Evolutionary conservation across 306 rosid genomes (phyloP).

Genomic region (Crataegus laevigata): DNA sequence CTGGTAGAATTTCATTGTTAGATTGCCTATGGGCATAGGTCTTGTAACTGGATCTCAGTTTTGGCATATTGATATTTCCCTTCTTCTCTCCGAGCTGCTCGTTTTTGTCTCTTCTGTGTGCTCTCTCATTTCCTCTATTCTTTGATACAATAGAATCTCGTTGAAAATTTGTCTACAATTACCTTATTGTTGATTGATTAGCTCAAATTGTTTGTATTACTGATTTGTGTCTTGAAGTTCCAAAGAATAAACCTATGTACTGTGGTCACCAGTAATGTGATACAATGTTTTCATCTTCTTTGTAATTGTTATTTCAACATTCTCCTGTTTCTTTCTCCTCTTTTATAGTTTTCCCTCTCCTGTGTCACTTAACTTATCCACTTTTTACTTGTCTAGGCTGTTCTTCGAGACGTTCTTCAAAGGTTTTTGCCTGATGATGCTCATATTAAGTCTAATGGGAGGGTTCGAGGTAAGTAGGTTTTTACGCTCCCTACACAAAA

Average conservation of each 20-base stretch:
- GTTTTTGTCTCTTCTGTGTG: neutral
- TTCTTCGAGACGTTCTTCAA: slow-evolving; percentile 70
- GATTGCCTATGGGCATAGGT: neutral
- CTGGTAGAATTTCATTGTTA: neutral
- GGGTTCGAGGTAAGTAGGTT: slow-evolving; percentile 70
- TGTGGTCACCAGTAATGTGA: neutral
- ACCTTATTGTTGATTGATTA: neutral
- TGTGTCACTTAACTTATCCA: neutral
- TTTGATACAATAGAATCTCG: neutral
- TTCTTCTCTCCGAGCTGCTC: neutral
- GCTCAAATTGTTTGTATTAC: neutral
- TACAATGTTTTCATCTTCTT: neutral
- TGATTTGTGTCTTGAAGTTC: neutral
- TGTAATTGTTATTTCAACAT: neutral
- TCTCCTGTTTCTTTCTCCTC: neutral
- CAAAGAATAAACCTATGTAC: neutral
- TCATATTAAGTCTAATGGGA: slow-evolving; percentile 76
- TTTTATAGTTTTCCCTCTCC: neutral
- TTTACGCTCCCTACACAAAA: neutral
- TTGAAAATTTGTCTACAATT: neutral
- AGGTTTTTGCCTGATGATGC: slow-evolving; percentile 76
- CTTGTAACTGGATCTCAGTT: neutral
- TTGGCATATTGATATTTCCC: neutral
- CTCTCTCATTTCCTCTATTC: neutral
- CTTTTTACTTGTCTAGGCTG: slow-evolving; percentile 57